Conservation (phyloP, 352 stramenopile species). For the Blastocystis sp. region DNA sequence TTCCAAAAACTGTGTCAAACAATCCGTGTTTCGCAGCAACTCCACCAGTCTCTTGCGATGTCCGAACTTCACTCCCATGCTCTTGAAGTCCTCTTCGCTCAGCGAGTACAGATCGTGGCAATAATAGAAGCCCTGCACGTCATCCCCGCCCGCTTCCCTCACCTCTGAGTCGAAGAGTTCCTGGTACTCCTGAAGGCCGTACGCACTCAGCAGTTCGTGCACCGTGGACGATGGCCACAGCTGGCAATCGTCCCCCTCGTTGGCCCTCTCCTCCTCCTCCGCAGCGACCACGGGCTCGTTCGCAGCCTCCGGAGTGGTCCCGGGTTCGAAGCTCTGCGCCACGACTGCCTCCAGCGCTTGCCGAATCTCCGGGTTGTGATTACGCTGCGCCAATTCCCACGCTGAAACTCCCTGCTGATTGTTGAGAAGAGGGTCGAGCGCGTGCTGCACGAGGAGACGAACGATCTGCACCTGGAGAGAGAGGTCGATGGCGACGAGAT, state of each 20-base stretch:
- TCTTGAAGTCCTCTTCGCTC: slow-evolving; percentile 29
- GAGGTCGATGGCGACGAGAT: not conserved
- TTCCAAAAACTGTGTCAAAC: not conserved
- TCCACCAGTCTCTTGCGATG: slow-evolving; percentile 38
- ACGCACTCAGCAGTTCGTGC: not conserved
- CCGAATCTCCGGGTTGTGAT: not conserved
- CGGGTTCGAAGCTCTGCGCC: not conserved
- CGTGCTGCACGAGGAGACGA: not conserved
- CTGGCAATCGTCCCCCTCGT: not conserved
- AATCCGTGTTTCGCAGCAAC: not conserved
- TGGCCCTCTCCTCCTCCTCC: not conserved
- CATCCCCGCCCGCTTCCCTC: not conserved
- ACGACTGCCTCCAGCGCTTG: not conserved
- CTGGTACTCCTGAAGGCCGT: slow-evolving; percentile 10
- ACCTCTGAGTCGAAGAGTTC: slow-evolving; percentile 7
- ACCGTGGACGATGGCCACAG: not conserved
- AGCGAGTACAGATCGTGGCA: slow-evolving; percentile 14
- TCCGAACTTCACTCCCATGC: slow-evolving; percentile 43
- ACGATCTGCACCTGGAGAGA: slow-evolving; percentile 1
- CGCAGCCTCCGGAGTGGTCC: not conserved
- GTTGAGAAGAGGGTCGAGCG: not conserved
- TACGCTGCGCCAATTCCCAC: not conserved
- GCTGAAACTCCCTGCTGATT: slow-evolving; percentile 1
- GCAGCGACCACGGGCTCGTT: not conserved
- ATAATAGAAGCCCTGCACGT: not conserved